These are phyloP conservation scores for Solanum etuberosum DNA, from an alignment of 257 asterid species.

Conservation along the genomic window DNA sequence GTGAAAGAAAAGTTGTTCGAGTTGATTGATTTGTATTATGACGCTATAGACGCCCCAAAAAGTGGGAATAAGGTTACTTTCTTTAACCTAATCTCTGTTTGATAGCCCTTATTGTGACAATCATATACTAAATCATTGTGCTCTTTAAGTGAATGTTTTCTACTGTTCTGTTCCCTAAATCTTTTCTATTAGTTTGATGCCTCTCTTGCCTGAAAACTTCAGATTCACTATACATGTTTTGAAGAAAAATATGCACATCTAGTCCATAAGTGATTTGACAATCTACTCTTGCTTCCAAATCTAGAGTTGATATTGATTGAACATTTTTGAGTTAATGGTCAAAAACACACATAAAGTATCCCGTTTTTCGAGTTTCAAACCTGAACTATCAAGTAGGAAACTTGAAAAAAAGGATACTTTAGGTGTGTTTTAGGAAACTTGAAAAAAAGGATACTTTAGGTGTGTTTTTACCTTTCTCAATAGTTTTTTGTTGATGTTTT, in stretches of 20 bases:
- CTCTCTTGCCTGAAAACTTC: background rate
- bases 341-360: background rate
- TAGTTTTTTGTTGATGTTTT: background rate
- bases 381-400: background rate
- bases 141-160: background rate
- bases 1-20: slow-evolving; percentile 28
- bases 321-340: background rate
- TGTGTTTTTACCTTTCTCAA: background rate
- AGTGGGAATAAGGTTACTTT: slow-evolving; percentile 64
- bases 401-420: background rate
- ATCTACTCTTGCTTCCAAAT: background rate
- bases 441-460: background rate
- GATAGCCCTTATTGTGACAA: background rate
- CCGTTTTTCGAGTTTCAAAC: background rate
- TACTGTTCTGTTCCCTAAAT: background rate
- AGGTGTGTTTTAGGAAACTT: background rate
- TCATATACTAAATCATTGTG: background rate
- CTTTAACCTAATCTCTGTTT: background rate
- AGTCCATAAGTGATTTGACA: background rate
- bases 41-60: slow-evolving; percentile 87
- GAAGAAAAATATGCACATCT: background rate
- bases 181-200: background rate
- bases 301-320: background rate
- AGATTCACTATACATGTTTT: background rate
- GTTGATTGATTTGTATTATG: slow-evolving; percentile 62